Percentiles rank a stretch among this genome's conserved stretches.
These are phyloP conservation scores for Aspergillus hortae DNA, from an alignment of 2,329 filamentous ascomycete genomes.

Conservation along the genomic window DNA sequence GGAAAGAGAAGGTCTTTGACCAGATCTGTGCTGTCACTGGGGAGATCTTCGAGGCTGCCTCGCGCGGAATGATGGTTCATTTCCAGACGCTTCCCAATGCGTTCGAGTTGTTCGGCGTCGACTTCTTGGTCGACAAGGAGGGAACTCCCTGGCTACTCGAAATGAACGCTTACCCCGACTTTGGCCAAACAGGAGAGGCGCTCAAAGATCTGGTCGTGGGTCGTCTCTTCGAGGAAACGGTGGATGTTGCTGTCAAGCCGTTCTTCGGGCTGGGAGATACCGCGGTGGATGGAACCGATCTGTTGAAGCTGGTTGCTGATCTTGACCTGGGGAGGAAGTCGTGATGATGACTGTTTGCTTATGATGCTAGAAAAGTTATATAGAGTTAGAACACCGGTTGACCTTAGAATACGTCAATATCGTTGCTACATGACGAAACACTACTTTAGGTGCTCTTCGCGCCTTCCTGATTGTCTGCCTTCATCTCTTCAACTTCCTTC, in stretches of 20 bases:
- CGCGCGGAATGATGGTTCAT: slow-evolving; percentile 77
- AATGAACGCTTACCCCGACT: slow-evolving; percentile 95
- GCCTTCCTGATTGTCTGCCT: too few relatives aligned
- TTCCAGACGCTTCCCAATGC: slow-evolving; percentile 86
- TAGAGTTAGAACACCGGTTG: neutral
- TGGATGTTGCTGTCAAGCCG: slow-evolving; percentile 61
- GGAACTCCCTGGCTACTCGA: slow-evolving; percentile 75
- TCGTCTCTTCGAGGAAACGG: slow-evolving; percentile 71
- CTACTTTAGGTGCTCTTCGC: too few relatives aligned
- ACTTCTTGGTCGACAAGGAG: slow-evolving; percentile 73
- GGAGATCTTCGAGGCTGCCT: slow-evolving; percentile 82
- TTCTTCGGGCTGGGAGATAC: slow-evolving; percentile 58
- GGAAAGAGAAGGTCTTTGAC: slow-evolving; percentile 61
- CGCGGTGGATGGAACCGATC: slow-evolving; percentile 18
- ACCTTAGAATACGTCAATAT: too few relatives aligned
- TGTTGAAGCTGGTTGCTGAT: slow-evolving; percentile 39
- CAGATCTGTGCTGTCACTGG: slow-evolving; percentile 73
- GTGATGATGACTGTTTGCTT: slow-evolving; percentile 3
- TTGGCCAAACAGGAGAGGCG: slow-evolving; percentile 80
- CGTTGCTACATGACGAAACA: too few relatives aligned
- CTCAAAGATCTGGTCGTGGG: slow-evolving; percentile 65
- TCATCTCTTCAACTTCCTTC: neutral
- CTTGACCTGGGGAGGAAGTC: slow-evolving; percentile 38
- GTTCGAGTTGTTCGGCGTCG: slow-evolving; percentile 88
- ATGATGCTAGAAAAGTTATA: neutral